A percentile compares a stretch with the other conserved stretches of the same genome.
phyloP scores from a whole-genome alignment of 805 yeast genomes.

The Metschnikowia peoriensis region DNA sequence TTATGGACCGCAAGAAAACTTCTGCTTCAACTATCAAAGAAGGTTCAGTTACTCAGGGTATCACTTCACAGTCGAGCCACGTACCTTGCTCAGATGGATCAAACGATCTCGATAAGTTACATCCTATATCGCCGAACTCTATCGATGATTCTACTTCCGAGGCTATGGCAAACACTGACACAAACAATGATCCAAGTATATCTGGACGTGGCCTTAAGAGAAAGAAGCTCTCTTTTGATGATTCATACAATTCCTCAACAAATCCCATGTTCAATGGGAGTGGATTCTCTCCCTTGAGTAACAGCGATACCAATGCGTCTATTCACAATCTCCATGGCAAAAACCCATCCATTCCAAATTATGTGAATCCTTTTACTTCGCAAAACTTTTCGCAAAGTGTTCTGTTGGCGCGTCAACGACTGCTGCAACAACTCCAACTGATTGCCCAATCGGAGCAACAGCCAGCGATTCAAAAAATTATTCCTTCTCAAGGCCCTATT shows the following conservation, averaged over 20 bases:
- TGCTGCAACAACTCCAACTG: conserved; percentile 18
- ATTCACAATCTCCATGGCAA: conserved; percentile 18
- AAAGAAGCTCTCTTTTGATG: conserved; percentile 48
- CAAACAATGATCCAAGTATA: conserved; percentile 21
- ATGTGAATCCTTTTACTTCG: conserved; percentile 2
- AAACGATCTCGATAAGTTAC: conserved; percentile 17
- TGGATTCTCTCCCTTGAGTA: conserved; percentile 46
- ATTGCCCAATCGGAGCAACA: conserved; percentile 13
- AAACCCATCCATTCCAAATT: not conserved
- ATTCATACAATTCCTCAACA: conserved; percentile 34
- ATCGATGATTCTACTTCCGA: conserved; percentile 61
- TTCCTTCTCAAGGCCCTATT: conserved; percentile 94
- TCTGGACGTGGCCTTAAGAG: conserved; percentile 42
- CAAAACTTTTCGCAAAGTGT: conserved; percentile 4
- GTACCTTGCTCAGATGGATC: conserved; percentile 2
- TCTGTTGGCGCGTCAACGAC: conserved; percentile 16
- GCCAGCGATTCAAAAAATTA: conserved; percentile 67
- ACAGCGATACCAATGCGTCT: conserved; percentile 42
- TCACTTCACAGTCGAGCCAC: not conserved
- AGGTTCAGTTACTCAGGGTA: conserved; percentile 5
- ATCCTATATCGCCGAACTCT: conserved; percentile 60
- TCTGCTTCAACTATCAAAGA: conserved; percentile 23
- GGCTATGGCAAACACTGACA: conserved; percentile 41
- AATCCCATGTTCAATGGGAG: conserved; percentile 42
- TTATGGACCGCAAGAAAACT: conserved; percentile 90